Base-by-base conservation (phyloP, 805 yeast species). In the Hanseniaspora pseudoguilliermondii region DNA sequence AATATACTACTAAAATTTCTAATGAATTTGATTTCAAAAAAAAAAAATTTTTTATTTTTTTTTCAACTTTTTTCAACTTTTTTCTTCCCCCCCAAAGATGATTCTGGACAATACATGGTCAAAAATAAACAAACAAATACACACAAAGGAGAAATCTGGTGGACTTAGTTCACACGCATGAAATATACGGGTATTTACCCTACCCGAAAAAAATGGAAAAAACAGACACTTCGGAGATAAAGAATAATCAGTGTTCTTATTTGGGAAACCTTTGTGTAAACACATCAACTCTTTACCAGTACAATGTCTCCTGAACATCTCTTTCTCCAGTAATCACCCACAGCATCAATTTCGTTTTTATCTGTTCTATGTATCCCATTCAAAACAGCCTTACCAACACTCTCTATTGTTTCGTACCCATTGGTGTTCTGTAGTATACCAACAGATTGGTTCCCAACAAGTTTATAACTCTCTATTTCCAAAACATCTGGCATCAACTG, bases 271-370 rank as follows among this genome's bases (percentile, higher is more conserved):
- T 23, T 2, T 23, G 9, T 23, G 21, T 41, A 23, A 41, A 23
- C 18, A 39, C 11, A 20, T 11, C n/a, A 40, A 2, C 16, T 8
- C 8, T 21, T 11, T 16, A 49, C 20, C 1, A 20, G 10, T 3
- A 55, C 23, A 36, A 65, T 64, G 8, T 61, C 61, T 2, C 69
- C 63, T 2, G 66, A 54, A 8, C 95, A 96, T 48, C 83, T 70
- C 66, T 90, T 90, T 57, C 97, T 73, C 96, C 97, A 91, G 66
- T 70, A 86, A 66, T 91, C 97, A 61, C 88, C 75, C 11, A 89
- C 96, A 1, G 95, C 96, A 54, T 80, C 78, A 71, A 84, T 47
- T 69, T 38, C 68, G 49, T 53, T 76, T 67, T 58, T 72, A 61
- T 48, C 65, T 64, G 42, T 67, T 58, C 73, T 61, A 49, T 71